Evolutionary conservation across 805 yeast genomes (phyloP).

Genomic region (Starmera caribaea): DNA sequence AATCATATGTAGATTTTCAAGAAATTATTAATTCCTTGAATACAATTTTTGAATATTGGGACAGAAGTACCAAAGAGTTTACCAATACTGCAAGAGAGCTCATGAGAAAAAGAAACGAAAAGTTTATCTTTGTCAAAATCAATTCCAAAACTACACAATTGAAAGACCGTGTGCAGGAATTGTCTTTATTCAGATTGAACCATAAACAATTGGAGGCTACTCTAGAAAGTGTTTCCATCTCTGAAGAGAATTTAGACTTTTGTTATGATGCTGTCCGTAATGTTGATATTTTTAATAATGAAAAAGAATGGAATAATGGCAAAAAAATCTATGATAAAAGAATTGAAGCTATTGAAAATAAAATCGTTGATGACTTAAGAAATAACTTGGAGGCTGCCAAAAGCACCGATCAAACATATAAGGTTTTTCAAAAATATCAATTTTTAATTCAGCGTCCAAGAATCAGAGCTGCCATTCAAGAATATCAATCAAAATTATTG

Average conservation of each 20-base stretch:
- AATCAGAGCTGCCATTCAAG: slow-evolving; percentile 48
- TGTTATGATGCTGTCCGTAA: slow-evolving; percentile 32
- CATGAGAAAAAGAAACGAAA: slow-evolving; percentile 62
- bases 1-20: slow-evolving; percentile 32
- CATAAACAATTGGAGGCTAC: slow-evolving; percentile 43
- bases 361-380: slow-evolving; percentile 31
- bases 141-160: slow-evolving; percentile 31
- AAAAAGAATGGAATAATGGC: slow-evolving; percentile 30
- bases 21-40: slow-evolving; percentile 19
- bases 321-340: slow-evolving; percentile 33
- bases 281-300: slow-evolving; percentile 29
- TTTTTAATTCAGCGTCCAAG: slow-evolving; percentile 42
- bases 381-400: slow-evolving; percentile 27
- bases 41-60: slow-evolving; percentile 40
- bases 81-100: slow-evolving; percentile 63
- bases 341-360: slow-evolving; percentile 34
- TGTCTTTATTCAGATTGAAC: slow-evolving; percentile 36
- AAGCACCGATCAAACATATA: slow-evolving; percentile 40
- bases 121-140: slow-evolving; percentile 55
- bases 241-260: slow-evolving; percentile 22
- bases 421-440: slow-evolving; percentile 37
- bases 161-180: slow-evolving; percentile 32
- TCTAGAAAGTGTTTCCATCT: slow-evolving; percentile 12
- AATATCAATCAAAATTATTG: slow-evolving; percentile 44
- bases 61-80: slow-evolving; percentile 51